These are phyloP conservation scores for Citrullus mucosospermus DNA, from an alignment of 306 rosid genomes.

Conservation along the genomic window DNA sequence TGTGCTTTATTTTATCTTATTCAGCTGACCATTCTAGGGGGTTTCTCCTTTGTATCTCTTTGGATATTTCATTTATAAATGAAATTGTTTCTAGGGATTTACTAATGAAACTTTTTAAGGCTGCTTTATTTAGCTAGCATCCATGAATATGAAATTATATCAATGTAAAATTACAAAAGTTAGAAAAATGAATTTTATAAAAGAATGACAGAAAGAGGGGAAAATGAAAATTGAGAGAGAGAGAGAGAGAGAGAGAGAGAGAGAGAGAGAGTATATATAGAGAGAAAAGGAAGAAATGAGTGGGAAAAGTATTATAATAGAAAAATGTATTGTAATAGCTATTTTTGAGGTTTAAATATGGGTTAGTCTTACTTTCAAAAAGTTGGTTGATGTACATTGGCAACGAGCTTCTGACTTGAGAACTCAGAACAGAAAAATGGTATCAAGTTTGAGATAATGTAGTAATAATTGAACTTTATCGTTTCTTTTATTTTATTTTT, in stretches of 20 bases:
- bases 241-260: background rate
- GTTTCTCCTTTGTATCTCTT: no score
- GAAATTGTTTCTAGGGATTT: no score
- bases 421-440: background rate
- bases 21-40: background rate
- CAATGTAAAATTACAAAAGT: background rate
- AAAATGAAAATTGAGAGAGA: background rate
- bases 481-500: background rate
- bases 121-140: background rate
- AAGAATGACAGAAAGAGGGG: background rate
- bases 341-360: background rate
- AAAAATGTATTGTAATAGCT: background rate
- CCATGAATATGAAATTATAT: background rate
- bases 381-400: background rate
- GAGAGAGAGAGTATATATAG: background rate
- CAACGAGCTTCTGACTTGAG: background rate
- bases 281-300: background rate
- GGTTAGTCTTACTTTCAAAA: background rate
- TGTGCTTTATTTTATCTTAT: background rate
- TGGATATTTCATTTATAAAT: no score
- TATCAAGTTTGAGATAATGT: background rate
- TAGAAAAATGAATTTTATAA: background rate
- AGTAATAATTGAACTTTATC: background rate
- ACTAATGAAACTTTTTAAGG: background rate
- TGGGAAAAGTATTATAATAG: background rate